Percentiles rank a stretch among this genome's conserved stretches.
phyloP scores from a whole-genome alignment of 2,329 filamentous ascomycete species.

The Neodidymelliopsis sp. region DNA sequence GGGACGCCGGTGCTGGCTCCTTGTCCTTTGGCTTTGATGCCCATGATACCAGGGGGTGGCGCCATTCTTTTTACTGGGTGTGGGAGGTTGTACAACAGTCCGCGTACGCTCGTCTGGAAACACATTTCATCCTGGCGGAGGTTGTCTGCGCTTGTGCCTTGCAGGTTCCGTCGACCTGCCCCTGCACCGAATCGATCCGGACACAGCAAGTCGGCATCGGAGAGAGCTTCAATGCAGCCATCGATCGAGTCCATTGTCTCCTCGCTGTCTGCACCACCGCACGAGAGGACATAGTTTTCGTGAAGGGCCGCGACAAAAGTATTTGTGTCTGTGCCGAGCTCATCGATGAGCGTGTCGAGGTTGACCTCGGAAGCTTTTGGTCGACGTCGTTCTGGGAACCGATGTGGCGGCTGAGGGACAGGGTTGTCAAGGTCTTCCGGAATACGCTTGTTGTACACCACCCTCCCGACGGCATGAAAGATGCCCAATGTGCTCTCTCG shows the following conservation, averaged over 20 bases:
- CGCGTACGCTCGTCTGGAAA: constrained; percentile 88
- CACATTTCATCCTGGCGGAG: constrained; percentile 92
- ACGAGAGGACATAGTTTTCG: constrained; percentile 92
- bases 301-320: constrained; percentile 91
- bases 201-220: constrained; percentile 84
- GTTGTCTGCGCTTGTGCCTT: constrained; percentile 68
- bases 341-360: constrained; percentile 80
- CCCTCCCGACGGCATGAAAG: constrained; percentile 94
- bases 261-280: constrained; percentile 66
- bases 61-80: constrained; percentile 76
- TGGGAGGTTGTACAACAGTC: constrained; percentile 84
- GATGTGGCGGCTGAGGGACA: constrained; percentile 54
- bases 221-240: constrained; percentile 85
- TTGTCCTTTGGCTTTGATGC: constrained; percentile 42
- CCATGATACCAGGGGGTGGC: constrained; percentile 49
- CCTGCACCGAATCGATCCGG: constrained; percentile 74
- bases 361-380: constrained; percentile 55
- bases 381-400: constrained; percentile 55
- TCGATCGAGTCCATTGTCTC: constrained; percentile 78
- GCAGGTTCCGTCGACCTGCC: constrained; percentile 55
- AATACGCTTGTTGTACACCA: constrained; percentile 93
- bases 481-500: constrained; percentile 90
- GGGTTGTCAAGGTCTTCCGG: constrained; percentile 45
- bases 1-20: constrained; percentile 23
- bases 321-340: constrained; percentile 88